Evolutionary conservation across 1,284 basidiomycete genomes (phyloP).

Genomic region (Microbotryum intermedium): DNA sequence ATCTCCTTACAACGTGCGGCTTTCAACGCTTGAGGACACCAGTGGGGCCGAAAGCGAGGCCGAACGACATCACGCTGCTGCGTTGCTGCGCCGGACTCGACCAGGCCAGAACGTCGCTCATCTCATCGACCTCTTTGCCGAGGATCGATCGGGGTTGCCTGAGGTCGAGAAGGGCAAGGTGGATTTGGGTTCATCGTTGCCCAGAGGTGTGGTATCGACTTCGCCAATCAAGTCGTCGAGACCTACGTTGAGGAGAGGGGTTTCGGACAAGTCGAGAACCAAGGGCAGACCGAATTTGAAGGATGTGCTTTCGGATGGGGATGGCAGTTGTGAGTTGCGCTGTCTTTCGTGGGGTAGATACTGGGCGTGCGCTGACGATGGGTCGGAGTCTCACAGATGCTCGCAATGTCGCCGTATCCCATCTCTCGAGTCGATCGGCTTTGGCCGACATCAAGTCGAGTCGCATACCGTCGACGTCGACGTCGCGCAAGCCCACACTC

Average conservation of each 20-base stretch:
- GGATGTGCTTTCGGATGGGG: constrained; percentile 9
- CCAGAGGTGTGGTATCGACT: background rate
- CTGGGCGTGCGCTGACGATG: too few species aligned
- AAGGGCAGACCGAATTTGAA: background rate
- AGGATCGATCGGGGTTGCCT: background rate
- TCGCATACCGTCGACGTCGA: constrained; percentile 4
- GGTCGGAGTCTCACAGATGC: constrained; percentile 2
- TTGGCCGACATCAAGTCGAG: constrained; percentile 14
- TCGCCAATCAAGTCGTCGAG: background rate
- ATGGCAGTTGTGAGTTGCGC: background rate
- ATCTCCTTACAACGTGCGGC: constrained; percentile 13
- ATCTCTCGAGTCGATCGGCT: constrained; percentile 8
- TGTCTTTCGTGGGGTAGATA: background rate
- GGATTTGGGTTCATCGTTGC: background rate
- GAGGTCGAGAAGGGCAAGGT: background rate
- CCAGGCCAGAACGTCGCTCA: constrained; percentile 59
- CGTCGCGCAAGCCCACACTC: background rate
- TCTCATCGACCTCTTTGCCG: constrained; percentile 51
- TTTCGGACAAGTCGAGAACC: constrained; percentile 3
- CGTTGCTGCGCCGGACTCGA: background rate
- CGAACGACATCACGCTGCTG: background rate
- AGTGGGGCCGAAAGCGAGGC: constrained; percentile 41
- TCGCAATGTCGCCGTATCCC: constrained; percentile 21
- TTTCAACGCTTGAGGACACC: constrained; percentile 24
- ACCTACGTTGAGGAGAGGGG: constrained; percentile 5